A percentile compares a stretch with the other conserved stretches of the same genome.
Evolutionary conservation across 306 rosid genomes (phyloP).

Genomic region (Dryas octopetala): DNA sequence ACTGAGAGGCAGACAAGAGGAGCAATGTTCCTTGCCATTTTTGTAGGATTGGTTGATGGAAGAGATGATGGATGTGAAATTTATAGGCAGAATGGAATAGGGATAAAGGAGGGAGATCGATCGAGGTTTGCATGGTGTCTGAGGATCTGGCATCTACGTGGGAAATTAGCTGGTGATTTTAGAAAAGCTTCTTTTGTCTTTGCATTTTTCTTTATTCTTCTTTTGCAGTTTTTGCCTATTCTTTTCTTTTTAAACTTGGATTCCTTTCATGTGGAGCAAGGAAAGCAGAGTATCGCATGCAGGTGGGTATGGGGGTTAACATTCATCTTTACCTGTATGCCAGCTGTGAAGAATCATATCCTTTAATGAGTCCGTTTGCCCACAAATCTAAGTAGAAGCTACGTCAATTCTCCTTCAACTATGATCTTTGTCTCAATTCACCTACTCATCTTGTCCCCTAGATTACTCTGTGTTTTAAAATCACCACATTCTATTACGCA

Average conservation of each 20-base stretch:
- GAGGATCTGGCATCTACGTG: conserved; percentile 17
- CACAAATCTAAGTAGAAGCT: no score
- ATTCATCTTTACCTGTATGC: conserved; percentile 16
- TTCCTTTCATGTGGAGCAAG: conserved; percentile 68
- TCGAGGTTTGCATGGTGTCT: conserved; percentile 24
- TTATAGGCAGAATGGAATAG: conserved; percentile 42
- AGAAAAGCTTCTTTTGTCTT: conserved; percentile 53
- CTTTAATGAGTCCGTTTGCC: not conserved
- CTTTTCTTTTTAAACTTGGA: conserved; percentile 28
- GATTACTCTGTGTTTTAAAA: no score
- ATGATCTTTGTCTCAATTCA: no score
- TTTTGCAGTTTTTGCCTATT: conserved; percentile 10
- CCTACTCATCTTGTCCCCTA: no score
- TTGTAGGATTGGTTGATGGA: conserved; percentile 2
- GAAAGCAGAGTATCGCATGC: conserved; percentile 51
- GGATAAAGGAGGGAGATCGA: conserved; percentile 44
- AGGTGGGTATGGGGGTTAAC: conserved; percentile 22
- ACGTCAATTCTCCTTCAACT: no score
- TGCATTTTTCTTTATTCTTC: conserved; percentile 35
- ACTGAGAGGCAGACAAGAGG: conserved; percentile 58
- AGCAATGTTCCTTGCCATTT: conserved; percentile 55
- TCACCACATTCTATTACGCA: no score
- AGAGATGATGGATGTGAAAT: conserved; percentile 15
- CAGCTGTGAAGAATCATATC: conserved; percentile 6
- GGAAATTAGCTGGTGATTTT: conserved; percentile 37